Conservation (phyloP, 2,329 filamentous ascomycete species). For the Sodiomyces alkalinus region DNA sequence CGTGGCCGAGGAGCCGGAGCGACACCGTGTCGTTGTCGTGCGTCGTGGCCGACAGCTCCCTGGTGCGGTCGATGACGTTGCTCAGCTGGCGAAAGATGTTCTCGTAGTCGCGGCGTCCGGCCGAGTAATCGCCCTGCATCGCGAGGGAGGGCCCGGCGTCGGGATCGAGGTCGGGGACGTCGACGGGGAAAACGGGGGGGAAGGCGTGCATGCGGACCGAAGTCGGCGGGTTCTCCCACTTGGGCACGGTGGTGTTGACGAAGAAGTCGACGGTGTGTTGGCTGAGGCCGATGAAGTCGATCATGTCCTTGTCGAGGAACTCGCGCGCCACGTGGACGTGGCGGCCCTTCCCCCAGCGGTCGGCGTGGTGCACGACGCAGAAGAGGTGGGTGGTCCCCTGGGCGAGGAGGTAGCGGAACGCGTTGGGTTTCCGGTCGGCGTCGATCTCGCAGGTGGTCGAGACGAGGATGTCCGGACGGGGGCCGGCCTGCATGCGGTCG, state of each 20-base stretch:
- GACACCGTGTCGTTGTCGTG: conserved; percentile 8
- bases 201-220: conserved; percentile 10
- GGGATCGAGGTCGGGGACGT: conserved; percentile 7
- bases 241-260: conserved; percentile 8
- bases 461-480: conserved; percentile 11
- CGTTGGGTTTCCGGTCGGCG: conserved; percentile 8
- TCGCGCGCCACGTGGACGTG: conserved; percentile 10
- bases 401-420: conserved; percentile 10
- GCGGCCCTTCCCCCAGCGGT: conserved; percentile 11
- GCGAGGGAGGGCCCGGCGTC: conserved; percentile 10
- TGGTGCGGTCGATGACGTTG: conserved; percentile 10
- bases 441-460: conserved; percentile 15
- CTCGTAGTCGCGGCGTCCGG: conserved; percentile 12
- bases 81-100: conserved; percentile 12
- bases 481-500: conserved; percentile 5
- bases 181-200: conserved; percentile 13
- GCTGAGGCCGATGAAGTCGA: conserved; percentile 13
- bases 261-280: conserved; percentile 13
- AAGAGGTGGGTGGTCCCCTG: conserved; percentile 11
- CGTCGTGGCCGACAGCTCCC: conserved; percentile 6
- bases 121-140: conserved; percentile 14
- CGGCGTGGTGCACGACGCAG: conserved; percentile 14
- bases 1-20: conserved; percentile 14
- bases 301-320: conserved; percentile 9
- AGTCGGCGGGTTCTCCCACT: conserved; percentile 8